Conservation (phyloP, 1,139 yeast species). For the Debaryomyces nepalensis region DNA sequence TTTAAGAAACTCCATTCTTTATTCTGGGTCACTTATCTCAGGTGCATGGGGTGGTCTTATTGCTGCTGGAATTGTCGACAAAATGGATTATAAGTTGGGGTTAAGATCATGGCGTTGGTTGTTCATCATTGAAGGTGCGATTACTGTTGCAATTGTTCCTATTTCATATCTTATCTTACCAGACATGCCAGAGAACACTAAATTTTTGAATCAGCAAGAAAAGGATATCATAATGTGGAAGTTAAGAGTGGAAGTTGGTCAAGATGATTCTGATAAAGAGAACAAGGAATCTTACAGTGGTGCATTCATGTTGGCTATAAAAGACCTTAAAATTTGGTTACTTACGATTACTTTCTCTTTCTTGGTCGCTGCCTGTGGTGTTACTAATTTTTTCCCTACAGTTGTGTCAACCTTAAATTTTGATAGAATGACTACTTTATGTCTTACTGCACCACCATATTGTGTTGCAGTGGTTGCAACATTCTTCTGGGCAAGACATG, state of each 20-base stretch:
- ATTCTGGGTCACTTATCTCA: constrained; percentile 69
- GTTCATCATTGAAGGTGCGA: constrained; percentile 72
- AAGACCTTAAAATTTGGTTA: constrained; percentile 52
- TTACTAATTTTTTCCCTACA: constrained; percentile 65
- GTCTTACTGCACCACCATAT: constrained; percentile 66
- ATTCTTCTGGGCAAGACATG: constrained; percentile 58
- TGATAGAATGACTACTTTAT: constrained; percentile 51
- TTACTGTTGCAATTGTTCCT: constrained; percentile 63
- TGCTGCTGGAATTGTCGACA: constrained; percentile 47
- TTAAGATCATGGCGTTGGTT: constrained; percentile 72
- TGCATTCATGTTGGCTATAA: constrained; percentile 44
- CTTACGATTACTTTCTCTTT: constrained; percentile 51
- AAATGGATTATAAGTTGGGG: constrained; percentile 43
- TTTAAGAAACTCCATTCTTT: constrained; percentile 60
- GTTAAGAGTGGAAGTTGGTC: constrained; percentile 44
- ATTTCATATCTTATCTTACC: constrained; percentile 67
- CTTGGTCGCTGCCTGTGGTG: constrained; percentile 61
- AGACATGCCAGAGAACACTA: constrained; percentile 65
- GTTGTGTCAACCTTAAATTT: constrained; percentile 60
- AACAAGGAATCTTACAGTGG: constrained; percentile 35
- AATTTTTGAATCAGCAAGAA: constrained; percentile 55
- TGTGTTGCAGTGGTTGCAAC: constrained; percentile 58
- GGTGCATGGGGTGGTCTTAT: constrained; percentile 86
- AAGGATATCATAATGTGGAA: constrained; percentile 52
- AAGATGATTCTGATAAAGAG: constrained; percentile 42